Conservation (phyloP, 2,329 filamentous ascomycete species). For the Aspergillus hiratsukae region DNA sequence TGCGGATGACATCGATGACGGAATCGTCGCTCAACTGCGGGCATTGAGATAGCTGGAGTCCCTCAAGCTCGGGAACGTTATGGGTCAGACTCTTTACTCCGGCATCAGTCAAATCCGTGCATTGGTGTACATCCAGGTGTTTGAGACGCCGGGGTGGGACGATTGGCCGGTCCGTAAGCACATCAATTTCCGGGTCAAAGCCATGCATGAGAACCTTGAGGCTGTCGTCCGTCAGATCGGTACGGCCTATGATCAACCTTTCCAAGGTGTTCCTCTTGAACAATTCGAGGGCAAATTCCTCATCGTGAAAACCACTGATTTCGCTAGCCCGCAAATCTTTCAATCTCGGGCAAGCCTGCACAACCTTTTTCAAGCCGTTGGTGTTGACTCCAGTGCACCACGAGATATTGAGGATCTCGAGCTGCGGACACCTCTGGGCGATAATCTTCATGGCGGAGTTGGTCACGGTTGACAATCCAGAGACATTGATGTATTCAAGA, state of each 20-base stretch:
- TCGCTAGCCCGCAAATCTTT: constrained; percentile 79
- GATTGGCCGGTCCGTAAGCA: constrained; percentile 69
- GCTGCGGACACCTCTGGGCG: constrained; percentile 69
- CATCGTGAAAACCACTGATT: constrained; percentile 71
- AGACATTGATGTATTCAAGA: constrained; percentile 80
- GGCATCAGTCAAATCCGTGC: constrained; percentile 64
- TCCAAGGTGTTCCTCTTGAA: constrained; percentile 80
- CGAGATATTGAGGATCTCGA: constrained; percentile 84
- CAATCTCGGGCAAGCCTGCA: constrained; percentile 68
- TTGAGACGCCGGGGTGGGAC: constrained; percentile 74
- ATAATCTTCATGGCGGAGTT: constrained; percentile 86
- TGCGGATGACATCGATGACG: constrained; percentile 67
- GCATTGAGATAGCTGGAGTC: constrained; percentile 77
- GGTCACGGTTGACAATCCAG: constrained; percentile 68
- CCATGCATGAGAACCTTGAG: constrained; percentile 74
- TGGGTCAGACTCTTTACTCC: constrained; percentile 69
- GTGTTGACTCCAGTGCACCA: constrained; percentile 89
- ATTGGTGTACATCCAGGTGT: constrained; percentile 81
- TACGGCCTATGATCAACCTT: constrained; percentile 72
- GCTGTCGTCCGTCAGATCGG: constrained; percentile 69
- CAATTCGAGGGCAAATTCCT: constrained; percentile 66
- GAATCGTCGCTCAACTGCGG: constrained; percentile 67
- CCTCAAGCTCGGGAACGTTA: constrained; percentile 74
- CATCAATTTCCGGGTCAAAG: constrained; percentile 69
- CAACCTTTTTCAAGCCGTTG: constrained; percentile 65